Base-by-base conservation (phyloP, 805 yeast species). In the Ogataea trehaloabstinens region DNA sequence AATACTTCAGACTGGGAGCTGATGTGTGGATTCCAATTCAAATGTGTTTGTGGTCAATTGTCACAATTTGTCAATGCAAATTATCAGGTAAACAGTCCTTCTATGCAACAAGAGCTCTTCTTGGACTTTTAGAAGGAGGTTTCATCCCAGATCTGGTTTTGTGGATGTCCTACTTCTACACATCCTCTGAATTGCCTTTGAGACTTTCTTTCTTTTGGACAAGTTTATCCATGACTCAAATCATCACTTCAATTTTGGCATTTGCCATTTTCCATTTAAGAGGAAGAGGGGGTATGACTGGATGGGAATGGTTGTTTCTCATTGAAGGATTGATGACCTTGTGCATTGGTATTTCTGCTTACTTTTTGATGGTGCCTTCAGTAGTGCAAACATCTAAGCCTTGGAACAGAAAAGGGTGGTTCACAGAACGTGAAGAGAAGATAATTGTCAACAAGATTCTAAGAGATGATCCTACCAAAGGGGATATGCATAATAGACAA, bases 141-240 rank as follows among this genome's bases (percentile, higher is more conserved):
- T 80, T 80, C 42, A 80, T 83, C 38, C 81, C 84, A 24, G 87
- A 81, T 49, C 61, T 74, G 24, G 70, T 76, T 39, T 60, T 81
- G 34, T 82, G 82, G 78, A 62, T 82, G 57, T 73, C 82, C 2
- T 82, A 80, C 58, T 82, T 81, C 60, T 83, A 75, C 61, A 82
- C 78, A 7, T 53, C 73, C 21, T 56, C 66, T 20, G 88, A 83
- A 56, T 64, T 82, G 13, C 68, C 85, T 1, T 56, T 77, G 18
- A 64, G 88, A 38, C 61, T 81, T 20, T 73, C 84, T 0, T 70
- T 70, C 49, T 81, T 82, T 54, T 82, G 82, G 73, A 68, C 77
- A 17, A 70, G 82, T 3, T 64, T 71, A 40, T 73, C 80, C 1
- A 41, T 70, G 18, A 71, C 81, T 1, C 65, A 62, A 31, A 71